These are phyloP conservation scores for Cercophora scortea DNA, from an alignment of 495 filamentous ascomycete genomes.

Conservation along the genomic window DNA sequence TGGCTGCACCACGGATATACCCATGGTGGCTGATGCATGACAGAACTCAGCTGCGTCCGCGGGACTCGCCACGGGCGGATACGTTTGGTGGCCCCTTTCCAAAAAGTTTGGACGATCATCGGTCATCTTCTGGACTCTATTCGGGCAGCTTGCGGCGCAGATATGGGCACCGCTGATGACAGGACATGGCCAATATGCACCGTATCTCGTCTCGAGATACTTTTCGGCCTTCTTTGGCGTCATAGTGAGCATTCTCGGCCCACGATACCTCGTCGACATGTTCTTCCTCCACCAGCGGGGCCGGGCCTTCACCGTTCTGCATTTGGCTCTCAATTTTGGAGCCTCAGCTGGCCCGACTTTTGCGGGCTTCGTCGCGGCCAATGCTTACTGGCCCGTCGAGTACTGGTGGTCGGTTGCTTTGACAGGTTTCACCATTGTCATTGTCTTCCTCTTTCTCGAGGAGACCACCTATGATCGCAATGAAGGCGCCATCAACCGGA, in stretches of 20 bases:
- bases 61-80: conserved; percentile 57
- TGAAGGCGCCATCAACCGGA: conserved; percentile 12
- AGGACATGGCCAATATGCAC: conserved; percentile 2
- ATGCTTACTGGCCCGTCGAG: conserved; percentile 33
- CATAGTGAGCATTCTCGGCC: conserved; percentile 46
- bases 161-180: conserved; percentile 53
- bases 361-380: conserved; percentile 36
- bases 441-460: conserved; percentile 39
- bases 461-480: conserved; percentile 31
- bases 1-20: conserved; percentile 9
- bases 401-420: conserved; percentile 47
- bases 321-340: conserved; percentile 34
- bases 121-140: conserved; percentile 46
- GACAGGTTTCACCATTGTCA: conserved; percentile 30
- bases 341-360: conserved; percentile 37
- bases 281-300: conserved; percentile 59
- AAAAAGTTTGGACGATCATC: conserved; percentile 51
- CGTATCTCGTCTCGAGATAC: conserved; percentile 15
- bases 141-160: conserved; percentile 44
- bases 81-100: conserved; percentile 56
- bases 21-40: conserved; percentile 37
- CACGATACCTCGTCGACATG: conserved; percentile 19
- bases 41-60: conserved; percentile 54
- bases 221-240: conserved; percentile 57
- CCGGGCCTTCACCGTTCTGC: conserved; percentile 34